Conservation (phyloP, 306 rosid genomes). For the Lathyrus sativus region DNA sequence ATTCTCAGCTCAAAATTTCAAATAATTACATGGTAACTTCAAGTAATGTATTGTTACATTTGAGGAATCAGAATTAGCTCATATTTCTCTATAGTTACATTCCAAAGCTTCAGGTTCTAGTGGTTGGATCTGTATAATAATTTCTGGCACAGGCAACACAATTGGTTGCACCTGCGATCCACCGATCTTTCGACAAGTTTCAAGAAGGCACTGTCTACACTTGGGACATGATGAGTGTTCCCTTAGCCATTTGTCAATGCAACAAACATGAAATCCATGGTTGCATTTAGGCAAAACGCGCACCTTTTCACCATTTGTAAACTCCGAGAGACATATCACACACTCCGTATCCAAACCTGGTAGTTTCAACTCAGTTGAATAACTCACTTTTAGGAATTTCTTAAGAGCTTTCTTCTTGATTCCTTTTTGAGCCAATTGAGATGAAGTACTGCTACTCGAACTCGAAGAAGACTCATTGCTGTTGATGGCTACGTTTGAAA, state of each 20-base stretch:
- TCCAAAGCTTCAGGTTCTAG: slow-evolving; percentile 60
- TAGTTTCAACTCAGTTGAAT: slow-evolving; percentile 52
- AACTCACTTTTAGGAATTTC: slow-evolving; percentile 56
- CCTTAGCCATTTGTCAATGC: slow-evolving; percentile 86
- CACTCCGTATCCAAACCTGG: slow-evolving; percentile 71
- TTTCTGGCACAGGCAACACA: slow-evolving; percentile 42
- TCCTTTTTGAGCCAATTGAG: slow-evolving; percentile 49
- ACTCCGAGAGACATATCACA: slow-evolving; percentile 73
- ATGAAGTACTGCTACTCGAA: neutral
- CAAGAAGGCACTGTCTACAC: slow-evolving; percentile 75
- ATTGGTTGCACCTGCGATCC: slow-evolving; percentile 43
- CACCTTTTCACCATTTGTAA: slow-evolving; percentile 54
- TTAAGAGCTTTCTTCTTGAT: slow-evolving; percentile 74
- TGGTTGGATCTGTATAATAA: slow-evolving; percentile 50
- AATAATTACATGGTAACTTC: too few species aligned
- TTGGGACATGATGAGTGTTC: slow-evolving; percentile 90
- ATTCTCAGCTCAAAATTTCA: neutral
- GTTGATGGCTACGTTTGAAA: slow-evolving; percentile 48
- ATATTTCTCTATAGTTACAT: slow-evolving; percentile 30
- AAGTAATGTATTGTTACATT: neutral
- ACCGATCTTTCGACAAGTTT: slow-evolving; percentile 67
- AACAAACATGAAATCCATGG: slow-evolving; percentile 81
- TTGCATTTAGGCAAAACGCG: slow-evolving; percentile 78
- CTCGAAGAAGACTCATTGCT: slow-evolving; percentile 31
- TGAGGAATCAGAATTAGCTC: neutral